Conservation (phyloP, 352 stramenopile species). For the Phytophthora lateralis region DNA sequence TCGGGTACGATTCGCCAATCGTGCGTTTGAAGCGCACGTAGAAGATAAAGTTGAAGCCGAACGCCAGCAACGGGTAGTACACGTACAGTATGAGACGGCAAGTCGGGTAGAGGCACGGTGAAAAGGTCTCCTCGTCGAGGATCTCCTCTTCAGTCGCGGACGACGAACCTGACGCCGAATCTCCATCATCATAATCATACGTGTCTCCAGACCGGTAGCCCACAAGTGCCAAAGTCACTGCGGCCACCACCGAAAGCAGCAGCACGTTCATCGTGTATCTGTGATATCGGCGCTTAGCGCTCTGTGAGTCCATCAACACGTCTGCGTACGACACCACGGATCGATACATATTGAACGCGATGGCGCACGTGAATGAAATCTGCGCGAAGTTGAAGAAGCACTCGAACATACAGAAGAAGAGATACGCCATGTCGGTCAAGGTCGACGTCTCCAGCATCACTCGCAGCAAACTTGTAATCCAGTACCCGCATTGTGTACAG, state of each 20-base stretch:
- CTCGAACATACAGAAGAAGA: slow-evolving; percentile 74
- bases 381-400: slow-evolving; percentile 82
- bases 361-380: slow-evolving; percentile 81
- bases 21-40: slow-evolving; percentile 80
- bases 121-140: slow-evolving; percentile 46
- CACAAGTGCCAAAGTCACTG: slow-evolving; percentile 64
- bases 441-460: slow-evolving; percentile 55
- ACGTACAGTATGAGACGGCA: slow-evolving; percentile 78
- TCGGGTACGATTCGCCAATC: slow-evolving; percentile 74
- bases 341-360: slow-evolving; percentile 84
- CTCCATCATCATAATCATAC: slow-evolving; percentile 24
- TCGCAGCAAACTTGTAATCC: slow-evolving; percentile 67
- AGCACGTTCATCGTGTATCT: slow-evolving; percentile 76
- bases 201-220: slow-evolving; percentile 46
- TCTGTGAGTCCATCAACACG: slow-evolving; percentile 72
- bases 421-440: slow-evolving; percentile 53
- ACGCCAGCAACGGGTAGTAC: slow-evolving; percentile 75
- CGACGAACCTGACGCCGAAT: slow-evolving; percentile 18
- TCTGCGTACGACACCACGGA: slow-evolving; percentile 80
- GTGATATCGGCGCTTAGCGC: slow-evolving; percentile 56
- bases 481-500: slow-evolving; percentile 73
- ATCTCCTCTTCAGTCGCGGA: slow-evolving; percentile 38
- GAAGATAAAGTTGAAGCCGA: slow-evolving; percentile 80
- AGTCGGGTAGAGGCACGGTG: slow-evolving; percentile 69
- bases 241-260: slow-evolving; percentile 59